A percentile compares a stretch with the other conserved stretches of the same genome.
Evolutionary conservation across 495 filamentous ascomycete genomes (phyloP).

Genomic region (Cairneyella variabilis): DNA sequence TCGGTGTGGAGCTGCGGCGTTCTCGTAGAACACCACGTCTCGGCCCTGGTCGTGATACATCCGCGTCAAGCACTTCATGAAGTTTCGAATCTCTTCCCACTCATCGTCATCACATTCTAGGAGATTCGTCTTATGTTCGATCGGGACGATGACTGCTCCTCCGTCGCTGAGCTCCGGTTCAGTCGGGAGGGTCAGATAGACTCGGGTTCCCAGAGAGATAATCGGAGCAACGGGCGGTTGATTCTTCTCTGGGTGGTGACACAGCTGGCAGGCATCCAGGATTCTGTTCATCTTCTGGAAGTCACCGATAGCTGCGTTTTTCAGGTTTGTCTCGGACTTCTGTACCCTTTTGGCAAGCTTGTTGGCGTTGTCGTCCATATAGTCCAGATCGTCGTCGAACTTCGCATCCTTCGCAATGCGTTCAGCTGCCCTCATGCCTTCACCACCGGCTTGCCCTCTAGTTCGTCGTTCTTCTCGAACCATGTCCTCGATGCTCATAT

Average conservation of each 20-base stretch:
- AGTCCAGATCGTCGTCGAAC: conserved; percentile 91
- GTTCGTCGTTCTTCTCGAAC: conserved; percentile 86
- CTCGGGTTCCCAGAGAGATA: conserved; percentile 82
- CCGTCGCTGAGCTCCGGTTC: conserved; percentile 82
- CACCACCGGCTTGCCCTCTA: conserved; percentile 72
- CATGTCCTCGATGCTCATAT: conserved; percentile 97
- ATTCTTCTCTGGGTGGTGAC: conserved; percentile 84
- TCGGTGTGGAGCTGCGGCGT: conserved; percentile 75
- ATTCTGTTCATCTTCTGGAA: conserved; percentile 88
- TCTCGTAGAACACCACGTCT: conserved; percentile 96
- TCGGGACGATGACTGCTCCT: conserved; percentile 82
- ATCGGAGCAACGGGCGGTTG: conserved; percentile 84
- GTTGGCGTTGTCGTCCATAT: conserved; percentile 93
- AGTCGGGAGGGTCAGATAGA: conserved; percentile 85
- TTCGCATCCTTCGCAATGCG: conserved; percentile 88
- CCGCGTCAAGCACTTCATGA: conserved; percentile 94
- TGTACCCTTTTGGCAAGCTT: conserved; percentile 88
- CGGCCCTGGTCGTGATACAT: conserved; percentile 89
- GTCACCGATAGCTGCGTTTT: conserved; percentile 81
- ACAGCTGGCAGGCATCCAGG: conserved; percentile 84
- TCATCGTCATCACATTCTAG: conserved; percentile 98
- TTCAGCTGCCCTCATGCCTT: conserved; percentile 79
- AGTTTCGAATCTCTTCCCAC: conserved; percentile 98
- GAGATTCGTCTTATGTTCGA: conserved; percentile 83
- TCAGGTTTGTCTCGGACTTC: conserved; percentile 83